Evolutionary conservation across 305 asterid species (phyloP).

Genomic region (Striga hermonthica): DNA sequence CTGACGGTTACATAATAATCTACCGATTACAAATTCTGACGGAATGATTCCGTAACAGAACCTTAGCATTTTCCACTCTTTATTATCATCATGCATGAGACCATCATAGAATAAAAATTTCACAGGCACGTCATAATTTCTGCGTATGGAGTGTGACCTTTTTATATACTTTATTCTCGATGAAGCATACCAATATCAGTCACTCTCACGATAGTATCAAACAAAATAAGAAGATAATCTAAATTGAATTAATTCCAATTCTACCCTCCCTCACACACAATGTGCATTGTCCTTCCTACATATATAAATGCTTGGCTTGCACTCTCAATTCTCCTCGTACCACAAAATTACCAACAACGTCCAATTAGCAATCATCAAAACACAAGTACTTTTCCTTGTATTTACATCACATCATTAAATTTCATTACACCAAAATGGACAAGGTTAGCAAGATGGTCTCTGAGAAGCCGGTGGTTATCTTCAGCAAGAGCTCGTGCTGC

Average conservation of each 20-base stretch:
- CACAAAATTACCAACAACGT: constrained; percentile 28
- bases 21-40: too few species aligned
- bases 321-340: constrained; percentile 46
- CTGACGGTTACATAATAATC: too few species aligned
- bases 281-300: constrained; percentile 31
- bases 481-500: constrained; percentile 71
- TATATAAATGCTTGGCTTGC: constrained; percentile 43
- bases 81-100: too few species aligned
- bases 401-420: not conserved
- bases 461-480: constrained; percentile 75
- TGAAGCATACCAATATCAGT: constrained; percentile 29
- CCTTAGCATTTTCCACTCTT: too few species aligned
- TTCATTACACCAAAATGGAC: constrained; percentile 42
- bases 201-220: constrained; percentile 35
- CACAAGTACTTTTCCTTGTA: not conserved
- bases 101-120: too few species aligned
- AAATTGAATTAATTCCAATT: constrained; percentile 26
- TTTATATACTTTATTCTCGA: too few species aligned
- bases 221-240: not conserved
- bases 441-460: constrained; percentile 53
- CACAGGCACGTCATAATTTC: too few species aligned
- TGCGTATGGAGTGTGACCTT: too few species aligned
- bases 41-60: too few species aligned
- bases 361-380: not conserved
- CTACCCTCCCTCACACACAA: constrained; percentile 13